Evolutionary conservation across 352 stramenopile genomes (phyloP), one percentile per base, ranked within the genome.

Genomic region (Globisporangium ultimum): DNA sequence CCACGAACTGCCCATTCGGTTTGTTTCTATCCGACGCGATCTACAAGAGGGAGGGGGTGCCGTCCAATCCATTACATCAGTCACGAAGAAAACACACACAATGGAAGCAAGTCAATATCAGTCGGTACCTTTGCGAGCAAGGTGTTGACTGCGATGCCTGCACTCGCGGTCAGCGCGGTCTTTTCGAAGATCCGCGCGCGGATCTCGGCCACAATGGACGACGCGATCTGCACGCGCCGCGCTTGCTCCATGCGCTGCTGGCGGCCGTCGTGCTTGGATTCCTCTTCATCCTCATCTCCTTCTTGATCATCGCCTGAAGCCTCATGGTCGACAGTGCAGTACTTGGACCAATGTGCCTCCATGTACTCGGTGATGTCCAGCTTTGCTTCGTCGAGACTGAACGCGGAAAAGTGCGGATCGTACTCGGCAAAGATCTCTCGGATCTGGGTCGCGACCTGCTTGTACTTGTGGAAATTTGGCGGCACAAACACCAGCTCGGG

Each of bases 11-110:
- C 5, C 97, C 96, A 58, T 99, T 97, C 11, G 97, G 97, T 63
- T 99, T 99, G 74, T 98, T 98, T 32, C 91, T 75, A 65, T 99
- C 96, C 22, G 89, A 97, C 42, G 89, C 97, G 63, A 98, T 97
- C 80, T 89, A 62, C 11, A 65, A 17, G 8, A 48, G 48, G 0
- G 10, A 63, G 28, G 7, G 28, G 28, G 8, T 36, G 28, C 28
- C 28, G 9, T 36, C 4, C 28, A 36, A 5, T 10, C 28, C 28
- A 36, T 6, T 55, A 9, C 28, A 36, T 36, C 51, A 13, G 20
- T 20, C 12, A 36, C 46, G 18, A 11, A 20, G 12, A 15, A 12
- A 22, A 13, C 17, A 53, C 2, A 48, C 66, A 50, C 62, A 38
- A 36, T 38, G 14, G 63, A 10, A 28, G 28, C 51, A 11, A 53